A percentile compares a stretch with the other conserved stretches of the same genome.
Evolutionary conservation across 2,329 filamentous ascomycete genomes (phyloP).

Genomic region (Botrytis squamosa): DNA sequence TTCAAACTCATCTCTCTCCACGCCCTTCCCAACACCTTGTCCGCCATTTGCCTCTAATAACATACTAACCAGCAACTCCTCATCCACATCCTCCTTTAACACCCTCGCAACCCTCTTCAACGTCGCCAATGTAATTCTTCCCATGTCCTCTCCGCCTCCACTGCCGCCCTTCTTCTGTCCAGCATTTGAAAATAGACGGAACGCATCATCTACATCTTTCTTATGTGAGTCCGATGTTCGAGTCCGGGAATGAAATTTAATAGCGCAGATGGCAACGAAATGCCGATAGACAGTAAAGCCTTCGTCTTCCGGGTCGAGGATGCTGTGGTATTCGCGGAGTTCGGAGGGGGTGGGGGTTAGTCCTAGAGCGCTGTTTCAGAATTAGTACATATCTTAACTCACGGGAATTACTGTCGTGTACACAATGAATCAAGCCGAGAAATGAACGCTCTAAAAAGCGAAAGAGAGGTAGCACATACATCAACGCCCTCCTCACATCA

Average conservation of each 20-base stretch:
- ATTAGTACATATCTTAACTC: not conserved
- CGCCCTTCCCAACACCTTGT: slow-evolving; percentile 66
- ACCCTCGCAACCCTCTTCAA: slow-evolving; percentile 75
- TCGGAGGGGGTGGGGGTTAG: slow-evolving; percentile 66
- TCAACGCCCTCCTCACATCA: slow-evolving; percentile 66
- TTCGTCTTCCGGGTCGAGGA: slow-evolving; percentile 78
- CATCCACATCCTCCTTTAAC: slow-evolving; percentile 79
- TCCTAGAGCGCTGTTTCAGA: slow-evolving; percentile 69
- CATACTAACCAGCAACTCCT: slow-evolving; percentile 88
- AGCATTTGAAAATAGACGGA: slow-evolving; percentile 70
- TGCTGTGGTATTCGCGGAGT: slow-evolving; percentile 71
- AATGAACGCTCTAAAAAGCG: not conserved
- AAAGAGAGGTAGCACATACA: slow-evolving; percentile 48
- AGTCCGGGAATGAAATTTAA: slow-evolving; percentile 70
- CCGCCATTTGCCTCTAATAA: slow-evolving; percentile 90
- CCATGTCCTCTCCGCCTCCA: slow-evolving; percentile 43
- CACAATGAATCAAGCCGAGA: not conserved
- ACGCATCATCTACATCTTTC: slow-evolving; percentile 77
- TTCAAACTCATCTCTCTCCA: slow-evolving; percentile 64
- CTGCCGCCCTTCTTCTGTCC: slow-evolving; percentile 34
- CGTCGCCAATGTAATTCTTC: slow-evolving; percentile 76
- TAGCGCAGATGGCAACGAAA: slow-evolving; percentile 84
- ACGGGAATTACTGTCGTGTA: not conserved
- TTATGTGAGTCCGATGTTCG: slow-evolving; percentile 53
- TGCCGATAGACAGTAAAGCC: slow-evolving; percentile 76